A percentile compares a stretch with the other conserved stretches of the same genome.
These are phyloP conservation scores for Fraxinus quadrangulata DNA, from an alignment of 257 asterid genomes.

Conservation along the genomic window DNA sequence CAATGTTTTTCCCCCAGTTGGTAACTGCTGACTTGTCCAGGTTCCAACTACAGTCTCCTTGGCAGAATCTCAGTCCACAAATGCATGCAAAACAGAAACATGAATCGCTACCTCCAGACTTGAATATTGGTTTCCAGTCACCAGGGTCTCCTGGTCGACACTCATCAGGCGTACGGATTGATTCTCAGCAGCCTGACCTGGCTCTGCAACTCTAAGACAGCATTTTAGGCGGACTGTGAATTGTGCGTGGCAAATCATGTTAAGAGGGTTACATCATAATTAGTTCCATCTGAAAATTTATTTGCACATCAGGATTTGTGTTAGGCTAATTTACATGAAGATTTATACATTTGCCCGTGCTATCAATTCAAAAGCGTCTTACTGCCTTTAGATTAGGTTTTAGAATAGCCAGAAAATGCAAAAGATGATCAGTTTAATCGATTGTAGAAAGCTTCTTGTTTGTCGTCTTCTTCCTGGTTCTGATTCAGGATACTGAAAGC, in stretches of 20 bases:
- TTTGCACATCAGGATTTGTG: background rate
- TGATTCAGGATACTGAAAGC: background rate
- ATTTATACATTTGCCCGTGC: background rate
- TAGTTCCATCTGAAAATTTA: background rate
- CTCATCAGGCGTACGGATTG: slow-evolving; percentile 22
- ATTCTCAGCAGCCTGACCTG: slow-evolving; percentile 97
- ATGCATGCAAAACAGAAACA: slow-evolving; percentile 65
- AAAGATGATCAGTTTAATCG: background rate
- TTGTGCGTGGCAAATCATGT: background rate
- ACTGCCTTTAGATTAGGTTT: background rate
- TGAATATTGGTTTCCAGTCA: slow-evolving; percentile 82
- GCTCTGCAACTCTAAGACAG: slow-evolving; percentile 81
- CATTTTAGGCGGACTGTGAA: background rate
- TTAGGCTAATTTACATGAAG: background rate
- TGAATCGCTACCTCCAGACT: slow-evolving; percentile 83
- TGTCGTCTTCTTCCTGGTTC: background rate
- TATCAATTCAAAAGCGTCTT: background rate
- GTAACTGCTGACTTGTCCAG: slow-evolving; percentile 74
- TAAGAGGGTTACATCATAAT: background rate
- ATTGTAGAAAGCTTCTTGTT: background rate
- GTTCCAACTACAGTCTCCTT: slow-evolving; percentile 65
- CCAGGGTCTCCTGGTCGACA: slow-evolving; percentile 75
- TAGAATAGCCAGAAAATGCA: background rate
- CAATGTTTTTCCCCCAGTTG: slow-evolving; percentile 61
- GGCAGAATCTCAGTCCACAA: slow-evolving; percentile 60